A percentile compares a stretch with the other conserved stretches of the same genome.
phyloP scores from a whole-genome alignment of 139 green algal species.

The Yamagishiella unicocca region DNA sequence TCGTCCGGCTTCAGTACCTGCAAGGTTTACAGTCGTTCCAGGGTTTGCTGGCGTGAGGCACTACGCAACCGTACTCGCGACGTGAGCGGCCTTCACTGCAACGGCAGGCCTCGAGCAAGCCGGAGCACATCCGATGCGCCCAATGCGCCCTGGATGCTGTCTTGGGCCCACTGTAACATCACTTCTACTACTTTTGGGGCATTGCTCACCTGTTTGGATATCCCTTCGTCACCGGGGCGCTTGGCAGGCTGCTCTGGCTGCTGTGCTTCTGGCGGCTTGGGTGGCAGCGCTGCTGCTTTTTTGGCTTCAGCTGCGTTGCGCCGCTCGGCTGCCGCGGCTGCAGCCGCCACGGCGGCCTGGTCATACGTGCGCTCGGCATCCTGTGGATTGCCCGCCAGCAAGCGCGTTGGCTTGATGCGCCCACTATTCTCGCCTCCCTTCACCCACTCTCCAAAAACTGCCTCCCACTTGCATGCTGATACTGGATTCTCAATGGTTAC shows the following conservation, averaged over 20 bases:
- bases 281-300: background rate
- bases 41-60: no score
- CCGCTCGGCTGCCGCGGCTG: conserved; percentile 19
- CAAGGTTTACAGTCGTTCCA: no score
- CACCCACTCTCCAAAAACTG: conserved; percentile 54
- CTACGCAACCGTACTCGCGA: no score
- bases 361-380: conserved; percentile 5
- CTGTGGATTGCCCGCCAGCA: conserved; percentile 30
- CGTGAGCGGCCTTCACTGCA: no score
- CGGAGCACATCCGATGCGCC: no score
- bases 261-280: background rate
- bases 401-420: background rate
- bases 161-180: no score
- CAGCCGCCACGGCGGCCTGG: background rate
- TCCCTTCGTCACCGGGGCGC: conserved; percentile 19
- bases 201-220: conserved; percentile 47
- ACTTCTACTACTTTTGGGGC: no score
- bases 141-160: no score
- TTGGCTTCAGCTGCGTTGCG: background rate
- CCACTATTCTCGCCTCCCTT: conserved; percentile 46
- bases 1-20: conserved; percentile 41
- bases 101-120: no score
- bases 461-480: conserved; percentile 51
- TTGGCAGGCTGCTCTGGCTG: background rate
- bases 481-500: conserved; percentile 27